Percentiles rank a stretch among this genome's conserved stretches.
Conservation (phyloP, 2,329 filamentous ascomycete genomes). For the Talaromyces sp. region DNA sequence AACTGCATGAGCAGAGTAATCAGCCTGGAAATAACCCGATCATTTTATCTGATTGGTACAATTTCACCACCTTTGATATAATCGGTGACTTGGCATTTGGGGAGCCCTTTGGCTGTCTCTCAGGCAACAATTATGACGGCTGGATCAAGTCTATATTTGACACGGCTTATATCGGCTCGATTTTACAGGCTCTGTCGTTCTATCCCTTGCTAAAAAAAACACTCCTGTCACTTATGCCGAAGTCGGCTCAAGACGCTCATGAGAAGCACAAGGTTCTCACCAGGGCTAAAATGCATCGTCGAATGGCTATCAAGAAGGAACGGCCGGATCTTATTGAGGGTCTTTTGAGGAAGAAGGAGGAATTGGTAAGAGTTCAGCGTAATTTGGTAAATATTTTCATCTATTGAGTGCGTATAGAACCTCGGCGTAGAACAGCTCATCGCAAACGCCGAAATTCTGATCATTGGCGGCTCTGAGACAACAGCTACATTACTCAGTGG, state of each 20-base stretch:
- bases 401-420: background rate
- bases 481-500: constrained; percentile 46
- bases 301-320: constrained; percentile 17
- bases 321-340: constrained; percentile 22
- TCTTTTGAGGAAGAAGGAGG: constrained; percentile 22
- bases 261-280: constrained; percentile 19
- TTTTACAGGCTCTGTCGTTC: constrained; percentile 21
- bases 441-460: constrained; percentile 4
- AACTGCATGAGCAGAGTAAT: constrained; percentile 17
- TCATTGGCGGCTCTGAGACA: constrained; percentile 34
- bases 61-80: constrained; percentile 41
- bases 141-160: constrained; percentile 13
- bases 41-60: constrained; percentile 35
- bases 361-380: constrained; percentile 17
- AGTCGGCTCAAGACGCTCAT: constrained; percentile 17
- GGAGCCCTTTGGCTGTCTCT: constrained; percentile 32
- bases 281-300: constrained; percentile 20
- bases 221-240: constrained; percentile 15
- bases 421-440: constrained; percentile 5
- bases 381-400: constrained; percentile 31
- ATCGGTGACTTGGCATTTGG: constrained; percentile 44
- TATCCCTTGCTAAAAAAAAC: constrained; percentile 19
- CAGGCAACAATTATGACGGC: background rate
- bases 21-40: constrained; percentile 16
- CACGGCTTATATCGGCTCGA: constrained; percentile 15